phyloP scores from a whole-genome alignment of 257 asterid genomes.

The Nyctanthes arbortristis region DNA sequence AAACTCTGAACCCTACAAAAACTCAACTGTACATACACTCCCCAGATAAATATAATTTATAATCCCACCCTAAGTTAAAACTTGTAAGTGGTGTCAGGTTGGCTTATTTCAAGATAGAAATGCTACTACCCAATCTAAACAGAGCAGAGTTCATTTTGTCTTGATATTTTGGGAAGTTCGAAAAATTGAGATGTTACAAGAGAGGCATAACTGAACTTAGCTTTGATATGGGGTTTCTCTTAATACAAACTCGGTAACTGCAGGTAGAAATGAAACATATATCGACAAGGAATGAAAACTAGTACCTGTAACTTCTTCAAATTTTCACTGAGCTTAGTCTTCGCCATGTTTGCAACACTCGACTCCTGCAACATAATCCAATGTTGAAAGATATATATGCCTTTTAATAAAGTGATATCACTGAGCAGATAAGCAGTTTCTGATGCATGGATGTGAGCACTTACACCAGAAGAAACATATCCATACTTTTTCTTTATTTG shows the following conservation, averaged over 20 bases:
- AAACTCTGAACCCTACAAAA: background rate
- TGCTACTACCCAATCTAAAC: background rate
- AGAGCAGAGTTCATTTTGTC: background rate
- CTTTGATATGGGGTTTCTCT: too few relatives aligned
- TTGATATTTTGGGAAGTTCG: background rate
- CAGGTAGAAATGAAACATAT: background rate
- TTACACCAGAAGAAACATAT: conserved; percentile 62
- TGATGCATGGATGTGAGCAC: conserved; percentile 23
- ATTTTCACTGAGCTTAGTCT: conserved; percentile 74
- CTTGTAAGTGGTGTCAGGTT: too few relatives aligned
- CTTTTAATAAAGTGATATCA: too few relatives aligned
- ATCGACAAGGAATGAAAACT: background rate
- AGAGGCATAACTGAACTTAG: too few relatives aligned
- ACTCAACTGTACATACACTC: too few relatives aligned
- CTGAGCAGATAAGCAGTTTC: background rate
- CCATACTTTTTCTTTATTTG: conserved; percentile 95
- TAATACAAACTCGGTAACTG: background rate
- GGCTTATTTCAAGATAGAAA: background rate
- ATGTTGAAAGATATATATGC: too few relatives aligned
- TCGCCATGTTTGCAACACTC: conserved; percentile 59
- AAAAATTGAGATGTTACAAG: too few relatives aligned
- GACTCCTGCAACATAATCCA: conserved; percentile 55
- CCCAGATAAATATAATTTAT: too few relatives aligned
- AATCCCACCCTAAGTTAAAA: too few relatives aligned
- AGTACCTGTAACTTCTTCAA: conserved; percentile 84